phyloP scores from a whole-genome alignment of 1,284 basidiomycete genomes.

The Somion occarium region DNA sequence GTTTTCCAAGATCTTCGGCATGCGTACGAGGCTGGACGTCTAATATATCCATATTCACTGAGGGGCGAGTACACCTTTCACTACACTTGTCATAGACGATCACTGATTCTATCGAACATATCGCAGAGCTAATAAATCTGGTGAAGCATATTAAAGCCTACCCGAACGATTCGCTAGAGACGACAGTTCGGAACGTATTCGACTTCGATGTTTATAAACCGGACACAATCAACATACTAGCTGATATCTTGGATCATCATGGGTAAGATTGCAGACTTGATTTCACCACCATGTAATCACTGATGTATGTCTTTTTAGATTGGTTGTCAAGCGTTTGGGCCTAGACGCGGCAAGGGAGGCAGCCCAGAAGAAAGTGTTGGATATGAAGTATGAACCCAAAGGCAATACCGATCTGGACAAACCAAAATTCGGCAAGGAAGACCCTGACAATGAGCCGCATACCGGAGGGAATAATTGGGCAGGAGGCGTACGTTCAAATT shows the following conservation, averaged over 20 bases:
- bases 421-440: slow-evolving; percentile 58
- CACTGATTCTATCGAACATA: background rate
- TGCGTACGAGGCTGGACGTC: slow-evolving; percentile 49
- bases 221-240: slow-evolving; percentile 57
- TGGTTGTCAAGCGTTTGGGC: slow-evolving; percentile 48
- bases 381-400: slow-evolving; percentile 53
- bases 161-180: slow-evolving; percentile 49
- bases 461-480: slow-evolving; percentile 57
- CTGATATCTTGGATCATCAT: slow-evolving; percentile 51
- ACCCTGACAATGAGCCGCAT: slow-evolving; percentile 48
- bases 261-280: slow-evolving; percentile 43
- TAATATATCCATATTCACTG: slow-evolving; percentile 63
- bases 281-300: too few species aligned
- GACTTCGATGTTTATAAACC: slow-evolving; percentile 65
- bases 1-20: slow-evolving; percentile 58
- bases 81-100: background rate
- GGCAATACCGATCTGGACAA: slow-evolving; percentile 38
- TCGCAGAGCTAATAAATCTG: slow-evolving; percentile 57
- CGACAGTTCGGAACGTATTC: slow-evolving; percentile 57
- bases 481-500: slow-evolving; percentile 45
- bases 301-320: slow-evolving; percentile 26
- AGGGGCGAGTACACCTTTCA: slow-evolving; percentile 37
- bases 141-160: slow-evolving; percentile 58
- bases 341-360: slow-evolving; percentile 50
- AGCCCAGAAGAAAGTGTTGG: slow-evolving; percentile 43